Conservation (phyloP, 2,329 filamentous ascomycete species). For the Verticillium longisporum region DNA sequence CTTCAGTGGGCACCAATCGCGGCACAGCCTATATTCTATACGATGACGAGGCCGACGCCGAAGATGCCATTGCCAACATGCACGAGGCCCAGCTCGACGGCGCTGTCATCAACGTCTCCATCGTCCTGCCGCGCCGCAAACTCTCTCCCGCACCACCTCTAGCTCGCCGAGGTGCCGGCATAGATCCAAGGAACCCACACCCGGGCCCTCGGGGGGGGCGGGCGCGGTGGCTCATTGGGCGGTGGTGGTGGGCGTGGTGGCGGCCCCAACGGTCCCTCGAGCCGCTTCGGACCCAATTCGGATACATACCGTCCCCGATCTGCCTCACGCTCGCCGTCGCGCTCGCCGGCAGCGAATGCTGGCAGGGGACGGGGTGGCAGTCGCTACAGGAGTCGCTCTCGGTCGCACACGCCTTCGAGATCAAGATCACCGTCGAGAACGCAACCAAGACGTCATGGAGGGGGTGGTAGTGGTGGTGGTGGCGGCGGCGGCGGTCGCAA, state of each 20-base stretch:
- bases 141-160: slow-evolving; percentile 75
- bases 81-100: slow-evolving; percentile 94
- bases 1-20: slow-evolving; percentile 74
- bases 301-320: slow-evolving; percentile 60
- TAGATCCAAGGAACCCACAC: slow-evolving; percentile 45
- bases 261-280: slow-evolving; percentile 25
- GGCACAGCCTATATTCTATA: slow-evolving; percentile 93
- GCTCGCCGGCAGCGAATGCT: slow-evolving; percentile 22
- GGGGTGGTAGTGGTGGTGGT: slow-evolving; percentile 18
- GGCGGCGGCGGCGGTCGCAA: slow-evolving; percentile 18
- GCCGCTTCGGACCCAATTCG: slow-evolving; percentile 34
- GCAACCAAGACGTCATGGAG: slow-evolving; percentile 22
- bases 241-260: slow-evolving; percentile 29
- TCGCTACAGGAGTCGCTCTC: slow-evolving; percentile 39
- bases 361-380: slow-evolving; percentile 20
- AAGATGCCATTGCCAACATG: slow-evolving; percentile 90
- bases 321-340: slow-evolving; percentile 39
- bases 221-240: slow-evolving; percentile 16
- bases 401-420: slow-evolving; percentile 35
- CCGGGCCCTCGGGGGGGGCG: slow-evolving; percentile 21
- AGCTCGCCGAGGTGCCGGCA: slow-evolving; percentile 55
- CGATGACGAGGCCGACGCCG: slow-evolving; percentile 68
- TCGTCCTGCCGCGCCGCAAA: slow-evolving; percentile 76
- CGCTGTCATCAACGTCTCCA: slow-evolving; percentile 74
- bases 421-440: slow-evolving; percentile 40